Evolutionary conservation across 306 rosid species (phyloP).

Genomic region (Cyamopsis tetragonoloba): DNA sequence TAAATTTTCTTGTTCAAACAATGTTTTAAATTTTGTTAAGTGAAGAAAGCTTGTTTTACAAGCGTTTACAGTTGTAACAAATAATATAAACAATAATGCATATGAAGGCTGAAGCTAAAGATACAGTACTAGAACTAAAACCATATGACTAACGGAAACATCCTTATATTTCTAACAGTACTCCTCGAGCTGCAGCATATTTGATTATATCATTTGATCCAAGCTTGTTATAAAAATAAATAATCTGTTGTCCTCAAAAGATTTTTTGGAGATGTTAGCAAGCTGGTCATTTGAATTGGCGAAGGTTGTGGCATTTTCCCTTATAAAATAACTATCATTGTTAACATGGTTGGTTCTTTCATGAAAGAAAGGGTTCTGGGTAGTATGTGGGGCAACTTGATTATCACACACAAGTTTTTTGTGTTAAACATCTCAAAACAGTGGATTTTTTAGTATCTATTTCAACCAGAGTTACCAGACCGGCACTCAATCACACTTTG

Average conservation of each 20-base stretch:
- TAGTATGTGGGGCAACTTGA: not conserved
- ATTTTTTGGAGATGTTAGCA: not conserved
- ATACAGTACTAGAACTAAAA: not conserved
- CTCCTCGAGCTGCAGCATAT: not conserved
- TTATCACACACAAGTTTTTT: not conserved
- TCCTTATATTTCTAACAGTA: not conserved
- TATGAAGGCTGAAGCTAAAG: not conserved
- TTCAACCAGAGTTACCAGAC: not conserved
- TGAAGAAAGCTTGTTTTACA: conserved; percentile 1
- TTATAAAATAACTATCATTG: not conserved
- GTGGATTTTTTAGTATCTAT: not conserved
- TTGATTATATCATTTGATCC: not conserved
- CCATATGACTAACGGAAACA: not conserved
- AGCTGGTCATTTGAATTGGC: not conserved
- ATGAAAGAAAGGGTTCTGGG: not conserved
- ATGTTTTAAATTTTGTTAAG: not conserved
- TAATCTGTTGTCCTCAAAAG: not conserved
- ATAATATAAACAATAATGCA: not conserved
- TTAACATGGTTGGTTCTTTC: not conserved
- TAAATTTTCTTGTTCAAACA: not conserved
- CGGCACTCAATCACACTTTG: no score
- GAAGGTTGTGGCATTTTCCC: not conserved
- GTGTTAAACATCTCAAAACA: not conserved
- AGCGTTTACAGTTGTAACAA: not conserved
- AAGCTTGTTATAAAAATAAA: not conserved